Conservation (phyloP, 495 filamentous ascomycete species). For the Saxispiralis lemnorum region DNA sequence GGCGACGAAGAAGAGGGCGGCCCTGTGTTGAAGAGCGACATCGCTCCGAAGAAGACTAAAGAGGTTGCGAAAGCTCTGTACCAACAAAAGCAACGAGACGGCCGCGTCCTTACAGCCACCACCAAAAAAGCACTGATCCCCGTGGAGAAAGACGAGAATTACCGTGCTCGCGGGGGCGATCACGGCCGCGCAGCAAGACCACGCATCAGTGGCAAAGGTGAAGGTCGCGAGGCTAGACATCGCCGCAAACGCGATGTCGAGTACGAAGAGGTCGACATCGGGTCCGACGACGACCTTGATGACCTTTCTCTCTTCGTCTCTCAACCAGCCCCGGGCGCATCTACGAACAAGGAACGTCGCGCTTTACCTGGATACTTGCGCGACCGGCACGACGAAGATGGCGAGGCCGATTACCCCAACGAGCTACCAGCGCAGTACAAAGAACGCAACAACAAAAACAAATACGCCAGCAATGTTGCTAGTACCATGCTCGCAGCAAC, state of each 20-base stretch:
- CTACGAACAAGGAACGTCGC: slow-evolving; percentile 1
- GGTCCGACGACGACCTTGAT: slow-evolving; percentile 6
- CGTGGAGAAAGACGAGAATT: slow-evolving; percentile 15
- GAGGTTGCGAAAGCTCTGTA: slow-evolving; percentile 3
- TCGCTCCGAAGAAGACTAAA: slow-evolving; percentile 8
- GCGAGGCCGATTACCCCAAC: slow-evolving; percentile 1
- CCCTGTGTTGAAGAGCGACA: slow-evolving; percentile 10
- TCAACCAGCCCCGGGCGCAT: background rate
- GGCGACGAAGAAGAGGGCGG: background rate
- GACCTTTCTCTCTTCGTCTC: background rate
- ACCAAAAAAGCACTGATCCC: slow-evolving; percentile 13
- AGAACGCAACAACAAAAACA: background rate
- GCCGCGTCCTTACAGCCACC: slow-evolving; percentile 5
- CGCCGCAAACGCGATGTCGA: background rate
- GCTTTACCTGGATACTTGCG: slow-evolving; percentile 8
- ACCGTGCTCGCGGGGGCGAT: slow-evolving; percentile 1
- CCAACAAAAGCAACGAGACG: slow-evolving; percentile 3
- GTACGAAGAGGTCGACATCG: slow-evolving; percentile 13
- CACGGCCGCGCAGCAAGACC: background rate
- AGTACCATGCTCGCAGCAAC: background rate
- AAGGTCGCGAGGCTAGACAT: background rate
- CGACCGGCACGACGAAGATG: slow-evolving; percentile 1
- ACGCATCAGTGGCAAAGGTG: too few relatives aligned
- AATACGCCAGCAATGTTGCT: background rate
- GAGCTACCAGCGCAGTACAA: slow-evolving; percentile 2